Base-by-base conservation (phyloP, 176 grass and related monocot species). In the Eragrostis nindensis region DNA sequence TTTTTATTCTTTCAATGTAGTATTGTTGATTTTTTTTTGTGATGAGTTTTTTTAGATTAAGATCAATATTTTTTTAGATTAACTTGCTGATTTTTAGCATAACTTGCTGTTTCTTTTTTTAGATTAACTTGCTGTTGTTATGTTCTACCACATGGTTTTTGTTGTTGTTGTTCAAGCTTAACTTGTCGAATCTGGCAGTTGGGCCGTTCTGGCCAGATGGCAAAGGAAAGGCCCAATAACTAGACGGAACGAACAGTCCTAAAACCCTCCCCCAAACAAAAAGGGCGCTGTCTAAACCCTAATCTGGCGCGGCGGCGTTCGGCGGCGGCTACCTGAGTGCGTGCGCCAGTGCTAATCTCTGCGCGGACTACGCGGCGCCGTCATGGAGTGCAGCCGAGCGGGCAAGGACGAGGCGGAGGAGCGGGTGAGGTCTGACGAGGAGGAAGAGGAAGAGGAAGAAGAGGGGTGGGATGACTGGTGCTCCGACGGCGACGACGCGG, bases 391-490 rank as follows among this genome's bases (percentile, higher is more conserved):
- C 47, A 68, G 63, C n/a, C 30, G 8, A n/a, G 47, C 46, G 8
- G 61, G 3, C 2, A 64, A 78, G 45, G 46, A 79, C 1, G 50
- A 57, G 32, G 19, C 5, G 14, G 47, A 79, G 36, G 63, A 79
- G 32, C 63, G 32, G 63, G 63, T 68, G 11, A 67, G 30, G 77
- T 54, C 77, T 36, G 87, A 72, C 5, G 66, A 77, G 36, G 83
- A 82, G 32, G 32, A 36, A 4, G 32, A 36, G 22, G 70, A 79
- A 21, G 77, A 75, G 1, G 85, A 82, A 17, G 90, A 91, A 2
- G 88, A 94, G 45, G 86, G 67, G 74, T 99, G 90, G 93, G 92
- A 93, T 40, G 96, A 95, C 47, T 99, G 93, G 93, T 79, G 77
- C 29, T 94, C 90, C 5, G 89, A 88, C 32, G 92, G 80, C 50